Evolutionary conservation across 164 flowering plant species (phyloP).

Genomic region (Piper betle): DNA sequence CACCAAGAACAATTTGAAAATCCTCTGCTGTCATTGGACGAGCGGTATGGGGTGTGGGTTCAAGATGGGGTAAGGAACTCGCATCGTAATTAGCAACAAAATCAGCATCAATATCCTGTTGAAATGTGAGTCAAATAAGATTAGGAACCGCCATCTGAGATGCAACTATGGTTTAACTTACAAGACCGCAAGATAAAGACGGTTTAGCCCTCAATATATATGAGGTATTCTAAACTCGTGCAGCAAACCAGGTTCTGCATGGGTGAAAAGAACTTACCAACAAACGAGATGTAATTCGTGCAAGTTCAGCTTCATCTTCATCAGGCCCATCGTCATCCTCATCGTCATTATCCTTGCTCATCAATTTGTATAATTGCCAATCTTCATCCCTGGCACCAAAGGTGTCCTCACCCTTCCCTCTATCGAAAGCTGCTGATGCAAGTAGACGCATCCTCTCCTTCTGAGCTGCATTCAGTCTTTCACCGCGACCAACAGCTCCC

Average conservation of each 20-base stretch:
- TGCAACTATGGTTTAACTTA: background rate
- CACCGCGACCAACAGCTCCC: slow-evolving; percentile 97
- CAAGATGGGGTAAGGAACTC: slow-evolving; percentile 28
- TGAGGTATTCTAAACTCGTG: background rate
- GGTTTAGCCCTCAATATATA: background rate
- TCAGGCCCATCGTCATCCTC: slow-evolving; percentile 83
- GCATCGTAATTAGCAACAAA: slow-evolving; percentile 48
- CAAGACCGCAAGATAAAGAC: background rate
- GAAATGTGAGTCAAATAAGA: background rate
- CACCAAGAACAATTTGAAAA: slow-evolving; percentile 67
- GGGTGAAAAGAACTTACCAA: slow-evolving; percentile 39
- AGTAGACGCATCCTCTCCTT: slow-evolving; percentile 97
- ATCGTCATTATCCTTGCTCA: slow-evolving; percentile 91
- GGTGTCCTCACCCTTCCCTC: slow-evolving; percentile 98
- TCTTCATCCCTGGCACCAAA: slow-evolving; percentile 96
- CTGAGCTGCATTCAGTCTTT: slow-evolving; percentile 87
- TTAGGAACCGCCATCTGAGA: background rate
- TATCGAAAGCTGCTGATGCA: slow-evolving; percentile 94
- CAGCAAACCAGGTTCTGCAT: background rate
- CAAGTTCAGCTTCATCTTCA: slow-evolving; percentile 64
- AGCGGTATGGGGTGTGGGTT: slow-evolving; percentile 29
- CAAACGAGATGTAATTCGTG: slow-evolving; percentile 61
- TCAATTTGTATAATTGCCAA: slow-evolving; percentile 94
- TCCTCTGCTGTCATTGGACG: slow-evolving; percentile 89
- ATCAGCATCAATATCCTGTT: slow-evolving; percentile 81